Base-by-base conservation (phyloP, 2,329 filamentous ascomycete genomes). In the Aspergillus thermomutatus region DNA sequence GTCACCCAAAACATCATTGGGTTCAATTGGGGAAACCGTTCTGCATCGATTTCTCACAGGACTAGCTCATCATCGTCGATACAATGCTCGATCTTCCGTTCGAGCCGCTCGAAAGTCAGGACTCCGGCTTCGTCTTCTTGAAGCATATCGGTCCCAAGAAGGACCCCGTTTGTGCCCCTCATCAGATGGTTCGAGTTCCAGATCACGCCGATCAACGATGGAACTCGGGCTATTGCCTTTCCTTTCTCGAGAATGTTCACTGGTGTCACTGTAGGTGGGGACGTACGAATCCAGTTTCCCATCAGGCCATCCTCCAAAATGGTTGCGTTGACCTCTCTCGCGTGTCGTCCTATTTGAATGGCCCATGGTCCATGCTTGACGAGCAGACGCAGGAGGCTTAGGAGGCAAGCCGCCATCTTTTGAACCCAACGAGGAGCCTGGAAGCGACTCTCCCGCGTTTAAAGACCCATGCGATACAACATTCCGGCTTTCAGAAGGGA, bases 381-480 rank as follows among this genome's bases (percentile, higher is more conserved):
- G 64, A 34, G 59, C 56, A 48, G 73, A 57, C 4, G 61, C 56
- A 3, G 74, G 73, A 19, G 74, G 74, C 49, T 72, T 74, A 26
- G 73, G 73, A 14, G 74, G 74, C 19, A 77, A 62, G 8, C 71
- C 67, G 9, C 62, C 61, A 23, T 75, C 72, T 57, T 69, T 66
- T 43, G 69, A 65, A 53, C 67, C 65, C 10, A 62, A 60, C 10
- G 68, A 62, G 50, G 66, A 62, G 9, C 66, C 63, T 37, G 65
- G 62, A 34, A 57, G 52, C 17, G 59, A 50, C 37, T 69, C 67
- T 23, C 67, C 67, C 4, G 54, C 60, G 37, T 51, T 57, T 51
- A 63, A 63, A 11, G 50, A 47, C 45, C 56, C 56, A 11, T 59
- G 41, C 10, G 58, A 28, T 28, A 68, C 69, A 31, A 58, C 52